A percentile compares a stretch with the other conserved stretches of the same genome.
Evolutionary conservation across 148 eudicot species (phyloP).

Genomic region (Cornus controversa): DNA sequence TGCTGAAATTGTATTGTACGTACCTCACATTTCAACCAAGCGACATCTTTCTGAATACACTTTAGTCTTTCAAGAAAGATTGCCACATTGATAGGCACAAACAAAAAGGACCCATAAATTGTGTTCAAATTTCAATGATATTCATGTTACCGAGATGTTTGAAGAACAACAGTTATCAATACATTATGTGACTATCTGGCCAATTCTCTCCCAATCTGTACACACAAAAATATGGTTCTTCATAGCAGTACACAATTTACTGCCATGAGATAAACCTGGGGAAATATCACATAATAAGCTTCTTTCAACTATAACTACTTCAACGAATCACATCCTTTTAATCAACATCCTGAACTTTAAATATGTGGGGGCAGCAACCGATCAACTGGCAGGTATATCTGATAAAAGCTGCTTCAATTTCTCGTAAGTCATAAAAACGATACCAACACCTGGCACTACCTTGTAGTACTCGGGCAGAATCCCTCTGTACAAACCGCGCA

Average conservation of each 20-base stretch:
- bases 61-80: no score
- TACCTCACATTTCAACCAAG: no score
- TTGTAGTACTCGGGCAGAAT: constrained; percentile 59
- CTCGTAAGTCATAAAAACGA: constrained; percentile 60
- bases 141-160: not conserved
- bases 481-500: constrained; percentile 53
- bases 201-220: not conserved
- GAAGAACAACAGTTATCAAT: not conserved
- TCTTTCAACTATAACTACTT: not conserved
- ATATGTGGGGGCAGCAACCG: not conserved
- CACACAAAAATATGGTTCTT: constrained; percentile 6
- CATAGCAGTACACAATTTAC: not conserved
- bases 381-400: not conserved
- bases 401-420: constrained; percentile 37
- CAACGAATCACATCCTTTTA: not conserved
- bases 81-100: no score
- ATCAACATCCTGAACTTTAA: not conserved
- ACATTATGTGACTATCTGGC: not conserved
- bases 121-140: not conserved
- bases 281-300: not conserved
- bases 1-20: no score
- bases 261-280: not conserved
- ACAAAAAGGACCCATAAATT: not conserved
- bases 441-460: constrained; percentile 55
- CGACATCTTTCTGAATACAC: no score